Percentiles rank a stretch among this genome's conserved stretches.
Conservation (phyloP, 306 rosid genomes). For the Lathyrus oleraceus region DNA sequence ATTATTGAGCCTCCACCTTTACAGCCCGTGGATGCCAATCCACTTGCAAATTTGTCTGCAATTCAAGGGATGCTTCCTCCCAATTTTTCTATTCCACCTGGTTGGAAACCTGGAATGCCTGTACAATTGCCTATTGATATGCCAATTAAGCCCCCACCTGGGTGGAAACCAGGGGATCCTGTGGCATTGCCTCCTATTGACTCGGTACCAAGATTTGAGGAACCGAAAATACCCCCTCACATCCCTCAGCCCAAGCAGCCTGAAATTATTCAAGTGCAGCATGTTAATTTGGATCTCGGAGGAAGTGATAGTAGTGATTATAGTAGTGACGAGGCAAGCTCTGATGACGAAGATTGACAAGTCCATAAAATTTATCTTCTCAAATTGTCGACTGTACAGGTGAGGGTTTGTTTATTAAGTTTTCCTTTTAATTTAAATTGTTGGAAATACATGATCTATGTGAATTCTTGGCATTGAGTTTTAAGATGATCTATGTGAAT, state of each 20-base stretch:
- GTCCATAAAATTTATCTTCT: constrained; percentile 12
- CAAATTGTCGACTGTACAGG: constrained; percentile 12
- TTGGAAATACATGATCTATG: background rate
- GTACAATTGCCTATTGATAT: constrained; percentile 71
- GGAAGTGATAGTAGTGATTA: constrained; percentile 89
- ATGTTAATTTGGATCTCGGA: constrained; percentile 83
- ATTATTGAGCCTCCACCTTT: constrained; percentile 64
- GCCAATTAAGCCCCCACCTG: constrained; percentile 85
- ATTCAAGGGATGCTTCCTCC: constrained; percentile 79
- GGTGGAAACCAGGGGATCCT: constrained; percentile 97
- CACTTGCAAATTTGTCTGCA: constrained; percentile 55
- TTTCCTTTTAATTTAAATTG: background rate
- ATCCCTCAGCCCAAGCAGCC: constrained; percentile 62
- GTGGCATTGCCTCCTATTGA: constrained; percentile 77
- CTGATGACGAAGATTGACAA: constrained; percentile 74
- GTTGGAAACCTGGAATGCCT: constrained; percentile 98
- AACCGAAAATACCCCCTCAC: constrained; percentile 54
- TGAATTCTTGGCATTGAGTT: background rate
- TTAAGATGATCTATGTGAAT: background rate
- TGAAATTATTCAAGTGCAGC: constrained; percentile 85
- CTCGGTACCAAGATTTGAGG: constrained; percentile 51
- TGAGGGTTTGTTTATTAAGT: constrained; percentile 14
- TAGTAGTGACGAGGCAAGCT: constrained; percentile 81
- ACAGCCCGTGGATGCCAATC: constrained; percentile 45
- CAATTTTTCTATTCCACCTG: constrained; percentile 72